Evolutionary conservation across 176 grass and related monocot genomes (phyloP).

Genomic region (Stipa capillata): DNA sequence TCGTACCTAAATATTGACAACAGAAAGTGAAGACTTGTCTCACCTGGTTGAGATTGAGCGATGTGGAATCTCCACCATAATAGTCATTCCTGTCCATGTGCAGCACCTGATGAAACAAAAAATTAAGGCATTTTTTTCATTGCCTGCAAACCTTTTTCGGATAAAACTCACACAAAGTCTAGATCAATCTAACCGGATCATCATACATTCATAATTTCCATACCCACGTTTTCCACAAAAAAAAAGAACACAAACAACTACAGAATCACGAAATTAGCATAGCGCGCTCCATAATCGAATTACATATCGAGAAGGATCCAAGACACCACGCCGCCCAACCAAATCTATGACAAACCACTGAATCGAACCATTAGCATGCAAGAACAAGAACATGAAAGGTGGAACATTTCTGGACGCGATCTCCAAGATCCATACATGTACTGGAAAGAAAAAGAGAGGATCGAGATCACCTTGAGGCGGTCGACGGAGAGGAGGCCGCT

Average conservation of each 20-base stretch:
- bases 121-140: not conserved
- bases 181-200: not conserved
- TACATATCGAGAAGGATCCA: not conserved
- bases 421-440: not conserved
- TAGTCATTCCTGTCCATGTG: slow-evolving; percentile 97
- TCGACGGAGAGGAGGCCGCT: slow-evolving; percentile 96
- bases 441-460: not conserved
- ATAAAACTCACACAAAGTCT: too few species aligned
- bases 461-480: slow-evolving; percentile 57
- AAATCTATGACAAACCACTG: not conserved
- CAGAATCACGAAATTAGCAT: too few species aligned
- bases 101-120: slow-evolving; percentile 41
- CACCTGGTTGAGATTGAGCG: slow-evolving; percentile 80
- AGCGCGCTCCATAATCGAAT: too few species aligned
- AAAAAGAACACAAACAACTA: too few species aligned
- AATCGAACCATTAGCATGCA: not conserved
- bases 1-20: not conserved
- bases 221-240: too few species aligned
- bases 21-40: not conserved
- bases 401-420: not conserved
- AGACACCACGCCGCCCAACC: not conserved
- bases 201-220: too few species aligned
- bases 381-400: not conserved
- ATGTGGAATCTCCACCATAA: slow-evolving; percentile 78
- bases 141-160: not conserved